Evolutionary conservation across 768 basidiomycete species (phyloP).

Genomic region (Auriculariales sp.): DNA sequence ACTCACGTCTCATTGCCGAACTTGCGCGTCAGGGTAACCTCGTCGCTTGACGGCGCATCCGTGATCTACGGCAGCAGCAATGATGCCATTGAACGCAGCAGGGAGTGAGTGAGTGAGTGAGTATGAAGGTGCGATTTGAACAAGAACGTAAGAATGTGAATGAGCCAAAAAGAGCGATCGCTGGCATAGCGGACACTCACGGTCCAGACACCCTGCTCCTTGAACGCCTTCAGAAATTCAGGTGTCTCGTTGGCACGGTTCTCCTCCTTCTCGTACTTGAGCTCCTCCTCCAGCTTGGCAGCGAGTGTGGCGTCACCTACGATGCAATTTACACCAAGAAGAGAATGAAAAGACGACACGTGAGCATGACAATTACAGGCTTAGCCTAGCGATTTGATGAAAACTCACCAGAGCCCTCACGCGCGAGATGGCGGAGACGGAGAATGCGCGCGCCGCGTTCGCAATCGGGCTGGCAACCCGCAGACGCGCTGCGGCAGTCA

Average conservation of each 20-base stretch:
- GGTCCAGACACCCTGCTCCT: slow-evolving; percentile 61
- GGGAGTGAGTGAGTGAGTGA: background rate
- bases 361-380: background rate
- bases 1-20: slow-evolving; percentile 85
- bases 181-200: slow-evolving; percentile 37
- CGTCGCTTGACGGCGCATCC: slow-evolving; percentile 60
- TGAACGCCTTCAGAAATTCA: slow-evolving; percentile 68
- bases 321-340: background rate
- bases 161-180: background rate
- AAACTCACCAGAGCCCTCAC: slow-evolving; percentile 28
- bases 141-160: no score
- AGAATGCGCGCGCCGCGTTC: slow-evolving; percentile 25
- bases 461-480: slow-evolving; percentile 8
- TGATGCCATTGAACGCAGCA: background rate
- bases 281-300: slow-evolving; percentile 65
- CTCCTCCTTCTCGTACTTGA: slow-evolving; percentile 55
- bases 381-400: background rate
- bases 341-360: background rate
- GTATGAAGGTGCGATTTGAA: background rate
- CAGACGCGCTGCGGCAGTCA: background rate
- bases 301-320: slow-evolving; percentile 62
- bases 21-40: slow-evolving; percentile 64
- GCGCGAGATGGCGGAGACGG: slow-evolving; percentile 21
- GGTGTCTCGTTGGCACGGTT: slow-evolving; percentile 30
- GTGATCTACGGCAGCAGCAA: slow-evolving; percentile 33